Evolutionary conservation across 23 red algal species (phyloP).

Genomic region (Gracilaria caudata): DNA sequence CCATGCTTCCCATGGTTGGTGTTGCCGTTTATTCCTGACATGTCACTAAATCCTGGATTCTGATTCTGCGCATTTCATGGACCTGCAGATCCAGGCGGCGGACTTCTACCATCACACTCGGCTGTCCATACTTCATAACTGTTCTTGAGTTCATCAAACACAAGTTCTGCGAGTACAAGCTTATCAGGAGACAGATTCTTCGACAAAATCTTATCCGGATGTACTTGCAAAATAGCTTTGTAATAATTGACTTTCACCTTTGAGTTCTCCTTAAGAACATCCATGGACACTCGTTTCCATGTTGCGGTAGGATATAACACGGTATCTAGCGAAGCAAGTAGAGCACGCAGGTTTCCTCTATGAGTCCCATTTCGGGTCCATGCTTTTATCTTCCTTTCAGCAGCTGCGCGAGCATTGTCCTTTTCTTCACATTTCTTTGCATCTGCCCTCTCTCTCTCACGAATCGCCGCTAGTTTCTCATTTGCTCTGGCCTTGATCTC

Average conservation of each 20-base stretch:
- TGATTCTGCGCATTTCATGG: constrained; percentile 51
- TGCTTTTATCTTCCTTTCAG: constrained; percentile 69
- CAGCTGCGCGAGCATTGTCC: constrained; percentile 53
- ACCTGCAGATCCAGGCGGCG: constrained; percentile 80
- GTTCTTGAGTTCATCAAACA: constrained; percentile 87
- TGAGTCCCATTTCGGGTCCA: constrained; percentile 85
- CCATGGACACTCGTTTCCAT: constrained; percentile 85
- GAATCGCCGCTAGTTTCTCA: constrained; percentile 75
- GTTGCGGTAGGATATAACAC: constrained; percentile 74
- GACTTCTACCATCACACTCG: constrained; percentile 77
- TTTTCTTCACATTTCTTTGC: constrained; percentile 58
- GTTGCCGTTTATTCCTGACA: constrained; percentile 65
- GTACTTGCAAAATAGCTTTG: constrained; percentile 86
- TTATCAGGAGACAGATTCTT: constrained; percentile 78
- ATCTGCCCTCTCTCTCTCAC: constrained; percentile 71
- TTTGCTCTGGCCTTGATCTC: constrained; percentile 77
- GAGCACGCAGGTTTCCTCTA: constrained; percentile 78
- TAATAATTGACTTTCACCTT: constrained; percentile 87
- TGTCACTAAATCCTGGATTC: constrained; percentile 44
- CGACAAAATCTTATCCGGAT: constrained; percentile 83
- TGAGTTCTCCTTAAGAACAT: constrained; percentile 65
- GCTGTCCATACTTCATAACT: constrained; percentile 80
- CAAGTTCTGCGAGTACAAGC: constrained; percentile 76
- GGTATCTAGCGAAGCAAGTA: constrained; percentile 78
- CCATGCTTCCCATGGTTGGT: constrained; percentile 64